Evolutionary conservation across 768 basidiomycete genomes (phyloP).

Genomic region (Boletus vinaceobasis): DNA sequence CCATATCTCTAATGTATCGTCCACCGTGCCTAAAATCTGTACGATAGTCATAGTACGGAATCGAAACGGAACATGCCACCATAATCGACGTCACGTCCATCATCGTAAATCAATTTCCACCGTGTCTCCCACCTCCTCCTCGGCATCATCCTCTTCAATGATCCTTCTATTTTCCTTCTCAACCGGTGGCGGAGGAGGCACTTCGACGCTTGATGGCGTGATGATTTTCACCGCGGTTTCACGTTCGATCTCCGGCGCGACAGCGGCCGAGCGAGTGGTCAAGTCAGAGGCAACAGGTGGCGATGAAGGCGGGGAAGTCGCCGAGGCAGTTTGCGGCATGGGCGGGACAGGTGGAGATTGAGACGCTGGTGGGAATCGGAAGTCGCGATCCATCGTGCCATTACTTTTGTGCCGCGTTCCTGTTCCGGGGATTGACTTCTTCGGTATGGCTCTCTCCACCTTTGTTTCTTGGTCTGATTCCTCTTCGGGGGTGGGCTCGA

Average conservation of each 20-base stretch:
- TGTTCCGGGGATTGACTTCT: conserved; percentile 4
- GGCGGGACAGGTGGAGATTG: conserved; percentile 12
- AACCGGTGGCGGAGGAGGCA: conserved; percentile 75
- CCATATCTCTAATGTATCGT: conserved; percentile 6
- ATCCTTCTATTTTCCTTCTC: conserved; percentile 60
- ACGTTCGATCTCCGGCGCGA: conserved; percentile 8
- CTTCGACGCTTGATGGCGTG: conserved; percentile 64
- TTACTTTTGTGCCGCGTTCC: conserved; percentile 43
- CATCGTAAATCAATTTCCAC: conserved; percentile 63
- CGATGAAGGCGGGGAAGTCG: conserved; percentile 31
- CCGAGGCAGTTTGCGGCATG: conserved; percentile 11
- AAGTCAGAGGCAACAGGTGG: conserved; percentile 23
- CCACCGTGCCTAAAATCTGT: background rate
- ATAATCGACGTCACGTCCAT: conserved; percentile 6
- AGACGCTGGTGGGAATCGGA: conserved; percentile 58
- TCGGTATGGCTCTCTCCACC: conserved; percentile 26
- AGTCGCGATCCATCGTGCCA: conserved; percentile 76
- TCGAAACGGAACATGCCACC: background rate
- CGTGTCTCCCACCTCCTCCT: conserved; percentile 78
- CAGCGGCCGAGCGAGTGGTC: conserved; percentile 3
- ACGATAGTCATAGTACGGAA: background rate
- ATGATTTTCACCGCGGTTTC: conserved; percentile 35
- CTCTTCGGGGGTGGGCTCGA: conserved; percentile 56
- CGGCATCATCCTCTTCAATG: conserved; percentile 50
- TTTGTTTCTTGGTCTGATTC: conserved; percentile 35